Percentiles rank a stretch among this genome's conserved stretches.
phyloP scores from a whole-genome alignment of 495 filamentous ascomycete genomes.

The Hyphodiscus hymeniophilus region DNA sequence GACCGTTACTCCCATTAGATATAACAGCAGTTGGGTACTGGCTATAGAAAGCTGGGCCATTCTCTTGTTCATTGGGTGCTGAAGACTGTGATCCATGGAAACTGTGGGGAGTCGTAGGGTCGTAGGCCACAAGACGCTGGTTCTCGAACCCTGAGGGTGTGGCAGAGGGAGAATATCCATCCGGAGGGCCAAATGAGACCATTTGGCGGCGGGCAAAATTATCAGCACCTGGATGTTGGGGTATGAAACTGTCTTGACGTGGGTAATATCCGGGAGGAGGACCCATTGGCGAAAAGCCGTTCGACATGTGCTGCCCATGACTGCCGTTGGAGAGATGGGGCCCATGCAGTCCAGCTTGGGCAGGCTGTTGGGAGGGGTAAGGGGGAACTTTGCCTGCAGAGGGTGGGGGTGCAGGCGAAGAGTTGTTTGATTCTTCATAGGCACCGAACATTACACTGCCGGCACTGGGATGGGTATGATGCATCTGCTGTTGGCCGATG shows the following conservation, averaged over 20 bases:
- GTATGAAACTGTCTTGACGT: constrained; percentile 24
- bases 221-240: constrained; percentile 29
- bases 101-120: constrained; percentile 42
- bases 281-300: constrained; percentile 27
- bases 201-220: constrained; percentile 27
- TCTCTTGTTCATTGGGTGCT: constrained; percentile 28
- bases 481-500: constrained; percentile 19
- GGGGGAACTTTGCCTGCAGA: constrained; percentile 27
- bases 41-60: constrained; percentile 22
- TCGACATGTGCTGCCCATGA: constrained; percentile 17
- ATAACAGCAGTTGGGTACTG: constrained; percentile 24
- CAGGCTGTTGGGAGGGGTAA: constrained; percentile 22
- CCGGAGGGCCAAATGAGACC: constrained; percentile 26
- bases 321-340: constrained; percentile 18
- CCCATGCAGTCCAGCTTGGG: constrained; percentile 9
- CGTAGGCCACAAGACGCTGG: constrained; percentile 20
- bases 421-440: constrained; percentile 36
- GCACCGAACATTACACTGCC: constrained; percentile 35
- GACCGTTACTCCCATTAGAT: constrained; percentile 26
- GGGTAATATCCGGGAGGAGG: constrained; percentile 26
- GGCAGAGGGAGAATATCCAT: constrained; percentile 28
- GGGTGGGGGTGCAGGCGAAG: constrained; percentile 36
- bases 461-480: constrained; percentile 28
- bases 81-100: constrained; percentile 47
- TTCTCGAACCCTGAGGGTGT: constrained; percentile 17